These are phyloP conservation scores for Rhododendron simsii DNA, from an alignment of 148 eudicot species.

Conservation along the genomic window DNA sequence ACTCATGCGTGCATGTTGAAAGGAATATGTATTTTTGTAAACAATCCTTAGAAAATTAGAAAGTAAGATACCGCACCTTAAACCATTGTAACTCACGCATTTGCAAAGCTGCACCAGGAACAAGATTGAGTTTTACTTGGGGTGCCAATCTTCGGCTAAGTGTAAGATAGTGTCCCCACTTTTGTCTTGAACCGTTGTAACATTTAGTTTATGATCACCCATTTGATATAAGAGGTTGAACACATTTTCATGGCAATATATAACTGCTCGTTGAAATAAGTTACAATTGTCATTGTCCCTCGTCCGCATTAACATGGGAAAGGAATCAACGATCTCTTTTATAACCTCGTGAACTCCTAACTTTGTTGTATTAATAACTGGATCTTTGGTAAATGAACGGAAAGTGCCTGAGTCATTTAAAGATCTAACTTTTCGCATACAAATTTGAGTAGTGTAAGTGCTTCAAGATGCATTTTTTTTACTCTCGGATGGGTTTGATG, in stretches of 20 bases:
- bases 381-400: background rate
- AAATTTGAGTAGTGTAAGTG: too few species aligned
- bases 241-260: background rate
- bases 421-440: too few species aligned
- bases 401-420: too few species aligned
- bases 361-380: background rate
- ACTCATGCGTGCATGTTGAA: too few species aligned
- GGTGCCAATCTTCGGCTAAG: background rate
- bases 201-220: too few species aligned
- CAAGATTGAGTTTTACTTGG: background rate
- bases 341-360: background rate
- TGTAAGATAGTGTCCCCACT: background rate
- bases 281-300: background rate
- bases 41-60: too few species aligned
- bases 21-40: too few species aligned
- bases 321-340: background rate
- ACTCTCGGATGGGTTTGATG: too few species aligned
- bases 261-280: background rate
- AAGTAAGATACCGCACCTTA: background rate
- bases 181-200: background rate
- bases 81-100: background rate
- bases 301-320: background rate
- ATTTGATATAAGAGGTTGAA: background rate
- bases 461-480: too few species aligned
- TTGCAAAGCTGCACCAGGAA: background rate